A percentile compares a stretch with the other conserved stretches of the same genome.
Conservation (phyloP, 495 filamentous ascomycete genomes). For the Xylaria scruposa region DNA sequence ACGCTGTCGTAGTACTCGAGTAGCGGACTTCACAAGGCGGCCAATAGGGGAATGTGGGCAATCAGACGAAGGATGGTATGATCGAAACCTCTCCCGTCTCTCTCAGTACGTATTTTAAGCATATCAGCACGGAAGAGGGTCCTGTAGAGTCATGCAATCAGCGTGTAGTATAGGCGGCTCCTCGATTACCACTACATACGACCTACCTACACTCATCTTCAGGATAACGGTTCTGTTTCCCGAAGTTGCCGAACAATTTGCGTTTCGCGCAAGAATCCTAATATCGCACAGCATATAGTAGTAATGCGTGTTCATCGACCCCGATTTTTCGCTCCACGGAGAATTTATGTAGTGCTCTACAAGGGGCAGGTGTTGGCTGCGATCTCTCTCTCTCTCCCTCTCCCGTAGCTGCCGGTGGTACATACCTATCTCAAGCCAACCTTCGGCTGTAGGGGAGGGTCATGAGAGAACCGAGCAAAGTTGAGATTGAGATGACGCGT, state of each 20-base stretch:
- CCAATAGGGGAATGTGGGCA: constrained; percentile 15
- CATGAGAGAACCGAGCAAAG: background rate
- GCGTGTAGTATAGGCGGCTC: constrained; percentile 1
- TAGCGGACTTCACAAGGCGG: constrained; percentile 25
- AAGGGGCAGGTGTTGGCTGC: background rate
- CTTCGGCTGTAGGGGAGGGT: background rate
- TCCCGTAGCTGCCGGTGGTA: background rate
- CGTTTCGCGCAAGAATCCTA: background rate
- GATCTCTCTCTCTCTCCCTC: background rate
- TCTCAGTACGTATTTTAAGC: constrained; percentile 8
- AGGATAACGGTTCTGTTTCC: background rate
- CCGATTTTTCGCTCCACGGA: background rate
- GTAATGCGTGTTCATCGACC: constrained; percentile 10
- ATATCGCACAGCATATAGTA: constrained; percentile 1
- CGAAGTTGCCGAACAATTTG: constrained; percentile 8
- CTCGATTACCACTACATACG: background rate
- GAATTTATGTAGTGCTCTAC: constrained; percentile 15
- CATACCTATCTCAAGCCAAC: background rate
- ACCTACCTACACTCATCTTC: background rate
- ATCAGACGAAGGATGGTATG: constrained; percentile 14
- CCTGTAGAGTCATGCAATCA: background rate
- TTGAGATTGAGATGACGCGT: constrained; percentile 10
- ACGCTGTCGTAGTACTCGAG: constrained; percentile 28
- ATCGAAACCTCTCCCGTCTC: constrained; percentile 6
- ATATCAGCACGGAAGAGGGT: constrained; percentile 14